Evolutionary conservation across 2,329 filamentous ascomycete genomes (phyloP).

Genomic region (Fusarium protoensiforme): DNA sequence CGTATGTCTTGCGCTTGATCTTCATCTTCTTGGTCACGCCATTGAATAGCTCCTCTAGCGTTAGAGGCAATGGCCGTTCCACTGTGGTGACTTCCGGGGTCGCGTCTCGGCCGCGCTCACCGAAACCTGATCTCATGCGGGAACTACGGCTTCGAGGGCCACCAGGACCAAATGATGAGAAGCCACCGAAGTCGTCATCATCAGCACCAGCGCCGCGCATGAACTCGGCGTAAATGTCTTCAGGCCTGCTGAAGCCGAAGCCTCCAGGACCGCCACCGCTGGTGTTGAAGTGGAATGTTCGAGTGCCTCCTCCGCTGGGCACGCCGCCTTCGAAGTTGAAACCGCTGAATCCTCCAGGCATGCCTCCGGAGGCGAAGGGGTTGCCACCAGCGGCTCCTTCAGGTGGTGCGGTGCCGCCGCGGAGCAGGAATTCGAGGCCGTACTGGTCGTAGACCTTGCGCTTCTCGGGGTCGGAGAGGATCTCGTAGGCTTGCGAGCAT

Average conservation of each 20-base stretch:
- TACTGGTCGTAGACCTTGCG: slow-evolving; percentile 95
- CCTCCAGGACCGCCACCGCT: slow-evolving; percentile 63
- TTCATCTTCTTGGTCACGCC: slow-evolving; percentile 97
- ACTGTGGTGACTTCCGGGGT: slow-evolving; percentile 92
- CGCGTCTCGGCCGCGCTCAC: slow-evolving; percentile 45
- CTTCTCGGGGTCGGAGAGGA: slow-evolving; percentile 96
- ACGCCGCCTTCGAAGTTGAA: slow-evolving; percentile 64
- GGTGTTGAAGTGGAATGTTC: slow-evolving; percentile 74
- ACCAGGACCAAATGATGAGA: slow-evolving; percentile 59
- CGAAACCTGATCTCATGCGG: slow-evolving; percentile 56
- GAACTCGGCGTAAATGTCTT: slow-evolving; percentile 88
- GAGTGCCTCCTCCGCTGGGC: slow-evolving; percentile 55
- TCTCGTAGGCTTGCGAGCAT: slow-evolving; percentile 96
- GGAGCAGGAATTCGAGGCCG: slow-evolving; percentile 91
- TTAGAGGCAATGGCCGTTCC: slow-evolving; percentile 82
- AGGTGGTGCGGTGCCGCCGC: slow-evolving; percentile 77
- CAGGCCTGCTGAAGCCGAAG: slow-evolving; percentile 87
- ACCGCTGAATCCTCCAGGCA: slow-evolving; percentile 63
- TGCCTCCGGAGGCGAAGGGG: slow-evolving; percentile 66
- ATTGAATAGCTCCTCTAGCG: slow-evolving; percentile 88
- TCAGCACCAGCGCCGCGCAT: slow-evolving; percentile 67
- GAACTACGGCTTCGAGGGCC: slow-evolving; percentile 51
- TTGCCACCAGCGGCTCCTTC: slow-evolving; percentile 68
- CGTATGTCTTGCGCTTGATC: slow-evolving; percentile 96
- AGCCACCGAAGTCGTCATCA: slow-evolving; percentile 63